Percentiles rank a stretch among this genome's conserved stretches.
Evolutionary conservation across 1,139 yeast species (phyloP).

Genomic region (Nakaseomyces bracarensis): DNA sequence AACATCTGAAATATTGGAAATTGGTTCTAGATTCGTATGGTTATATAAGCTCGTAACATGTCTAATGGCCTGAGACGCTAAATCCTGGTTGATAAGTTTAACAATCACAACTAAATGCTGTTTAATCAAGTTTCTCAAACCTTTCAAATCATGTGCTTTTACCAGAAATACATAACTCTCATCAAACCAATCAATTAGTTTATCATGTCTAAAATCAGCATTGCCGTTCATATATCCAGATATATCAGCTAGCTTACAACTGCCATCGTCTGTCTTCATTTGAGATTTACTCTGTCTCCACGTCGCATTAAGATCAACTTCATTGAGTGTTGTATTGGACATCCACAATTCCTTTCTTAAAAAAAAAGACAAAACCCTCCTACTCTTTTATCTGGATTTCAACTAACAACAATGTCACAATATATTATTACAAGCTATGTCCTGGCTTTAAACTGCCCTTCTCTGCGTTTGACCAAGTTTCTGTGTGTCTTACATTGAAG

Average conservation of each 20-base stretch:
- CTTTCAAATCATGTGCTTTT: conserved; percentile 17
- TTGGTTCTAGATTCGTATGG: conserved; percentile 16
- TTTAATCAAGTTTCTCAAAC: conserved; percentile 16
- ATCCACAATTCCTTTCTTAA: too few species aligned
- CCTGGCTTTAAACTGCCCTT: too few species aligned
- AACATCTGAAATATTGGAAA: conserved; percentile 17
- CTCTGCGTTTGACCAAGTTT: too few species aligned
- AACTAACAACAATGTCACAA: too few species aligned
- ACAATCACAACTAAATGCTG: conserved; percentile 25
- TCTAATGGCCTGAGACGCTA: conserved; percentile 11
- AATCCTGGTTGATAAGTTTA: conserved; percentile 16
- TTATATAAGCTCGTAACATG: conserved; percentile 24
- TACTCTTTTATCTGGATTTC: too few species aligned
- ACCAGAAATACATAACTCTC: conserved; percentile 9
- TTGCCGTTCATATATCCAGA: background rate
- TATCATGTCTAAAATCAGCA: background rate
- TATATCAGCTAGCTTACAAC: background rate
- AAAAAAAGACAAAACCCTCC: too few species aligned
- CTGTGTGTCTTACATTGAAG: too few species aligned
- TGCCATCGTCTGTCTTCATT: background rate
- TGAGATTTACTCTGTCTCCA: background rate
- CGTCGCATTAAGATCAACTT: background rate
- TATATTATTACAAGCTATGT: too few species aligned
- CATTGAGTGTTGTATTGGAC: conserved; percentile 1
- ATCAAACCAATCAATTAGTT: conserved; percentile 11